phyloP scores from a whole-genome alignment of 1,284 basidiomycete species.

The Ganoderma sinense region DNA sequence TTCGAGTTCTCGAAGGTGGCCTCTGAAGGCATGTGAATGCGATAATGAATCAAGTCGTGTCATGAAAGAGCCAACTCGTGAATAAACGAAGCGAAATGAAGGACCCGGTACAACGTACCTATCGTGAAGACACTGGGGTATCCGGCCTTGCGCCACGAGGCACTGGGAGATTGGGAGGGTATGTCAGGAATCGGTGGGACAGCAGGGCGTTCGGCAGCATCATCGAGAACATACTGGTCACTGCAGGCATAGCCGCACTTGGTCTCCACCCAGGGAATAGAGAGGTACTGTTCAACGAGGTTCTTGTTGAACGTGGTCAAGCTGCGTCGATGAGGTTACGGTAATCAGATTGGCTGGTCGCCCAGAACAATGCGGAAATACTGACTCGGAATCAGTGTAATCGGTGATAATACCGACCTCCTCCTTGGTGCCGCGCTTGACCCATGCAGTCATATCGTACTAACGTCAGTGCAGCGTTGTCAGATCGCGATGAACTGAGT shows the following conservation, averaged over 20 bases:
- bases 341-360: slow-evolving; percentile 18
- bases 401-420: slow-evolving; percentile 93
- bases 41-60: slow-evolving; percentile 19
- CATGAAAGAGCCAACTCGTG: slow-evolving; percentile 20
- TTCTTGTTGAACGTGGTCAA: slow-evolving; percentile 84
- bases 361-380: slow-evolving; percentile 15
- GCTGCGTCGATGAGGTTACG: slow-evolving; percentile 45
- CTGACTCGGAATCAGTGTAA: slow-evolving; percentile 75
- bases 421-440: slow-evolving; percentile 88
- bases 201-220: slow-evolving; percentile 30
- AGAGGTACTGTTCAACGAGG: slow-evolving; percentile 80
- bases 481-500: slow-evolving; percentile 28
- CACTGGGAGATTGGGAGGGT: slow-evolving; percentile 50
- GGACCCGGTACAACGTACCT: slow-evolving; percentile 53
- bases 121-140: slow-evolving; percentile 87
- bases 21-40: slow-evolving; percentile 52
- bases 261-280: slow-evolving; percentile 81
- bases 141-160: slow-evolving; percentile 87
- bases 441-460: slow-evolving; percentile 98
- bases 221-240: slow-evolving; percentile 70
- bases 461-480: slow-evolving; percentile 38
- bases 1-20: slow-evolving; percentile 79
- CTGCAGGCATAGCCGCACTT: slow-evolving; percentile 96
- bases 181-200: slow-evolving; percentile 28
- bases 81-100: slow-evolving; percentile 25